Base-by-base conservation (phyloP, 2,329 filamentous ascomycete genomes). In the Colletotrichum tabaci region DNA sequence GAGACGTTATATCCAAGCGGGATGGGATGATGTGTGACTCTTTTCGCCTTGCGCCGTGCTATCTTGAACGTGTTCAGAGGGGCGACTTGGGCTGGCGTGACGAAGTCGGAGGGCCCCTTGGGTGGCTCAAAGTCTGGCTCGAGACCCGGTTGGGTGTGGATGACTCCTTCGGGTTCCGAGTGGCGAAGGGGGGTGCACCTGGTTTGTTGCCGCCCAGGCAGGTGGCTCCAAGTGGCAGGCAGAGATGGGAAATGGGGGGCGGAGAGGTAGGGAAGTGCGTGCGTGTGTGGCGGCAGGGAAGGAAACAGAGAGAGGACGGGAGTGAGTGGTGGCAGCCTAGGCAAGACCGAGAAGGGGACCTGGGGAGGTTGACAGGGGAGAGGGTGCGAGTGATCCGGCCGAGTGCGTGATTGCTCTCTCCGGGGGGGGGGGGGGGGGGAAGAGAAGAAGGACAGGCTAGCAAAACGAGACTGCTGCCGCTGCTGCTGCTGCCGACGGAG, bases 151-250 rank as follows among this genome's bases (percentile, higher is more conserved):
- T 63, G 72, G 67, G 64, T 67, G 66, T 75, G 58, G 75, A 77
- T 77, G 76, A 77, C 76, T 77, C 76, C 76, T 77, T 73, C 73
- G 75, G 77, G 71, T 61, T 42, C 46, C 57, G 49, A 64, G 74
- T 71, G 75, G 75, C 72, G 46, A 71, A 63, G 64, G 57, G 66
- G 70, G 68, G 66, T 71, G 74, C 50, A 52, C 66, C 70, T 71
- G 65, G 55, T 69, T 70, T 58, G 61, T 72, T 70, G 70, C 66
- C 66, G 70, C 70, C 66, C 46, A 57, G 63, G 73, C 79, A 81
- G 77, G 78, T 81, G 80, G 78, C 75, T 77, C 78, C 79, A 81
- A 77, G 73, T 79, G 78, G 74, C 77, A 77, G 61, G 67, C 61
- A 73, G 55, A 26, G 16, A 42, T 40, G 40, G 26, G 58, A 35